These are phyloP conservation scores for Neurospora sp. DNA, from an alignment of 2,329 filamentous ascomycete genomes.

Conservation along the genomic window DNA sequence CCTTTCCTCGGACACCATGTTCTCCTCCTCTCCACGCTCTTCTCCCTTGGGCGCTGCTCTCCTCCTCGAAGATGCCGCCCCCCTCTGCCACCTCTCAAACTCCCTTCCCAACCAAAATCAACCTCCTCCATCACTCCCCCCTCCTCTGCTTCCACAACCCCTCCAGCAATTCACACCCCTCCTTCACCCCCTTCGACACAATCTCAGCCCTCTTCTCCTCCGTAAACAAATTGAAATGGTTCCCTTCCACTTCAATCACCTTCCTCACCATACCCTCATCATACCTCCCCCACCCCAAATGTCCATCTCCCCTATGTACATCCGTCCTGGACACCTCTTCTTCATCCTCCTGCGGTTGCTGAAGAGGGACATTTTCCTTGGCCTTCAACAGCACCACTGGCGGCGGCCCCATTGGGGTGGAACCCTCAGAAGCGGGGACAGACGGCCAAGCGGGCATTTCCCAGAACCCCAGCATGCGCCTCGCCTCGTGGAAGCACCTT, in stretches of 20 bases:
- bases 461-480: not conserved
- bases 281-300: constrained; percentile 42
- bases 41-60: not conserved
- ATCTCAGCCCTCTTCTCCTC: constrained; percentile 18
- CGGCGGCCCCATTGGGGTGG: constrained; percentile 22
- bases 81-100: not conserved
- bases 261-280: constrained; percentile 32
- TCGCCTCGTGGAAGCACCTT: constrained; percentile 33
- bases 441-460: not conserved
- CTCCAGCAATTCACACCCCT: constrained; percentile 21
- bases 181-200: constrained; percentile 18
- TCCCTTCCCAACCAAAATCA: not conserved
- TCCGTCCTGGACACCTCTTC: constrained; percentile 29
- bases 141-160: not conserved
- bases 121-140: not conserved
- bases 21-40: not conserved
- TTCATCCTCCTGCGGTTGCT: constrained; percentile 7
- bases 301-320: constrained; percentile 28
- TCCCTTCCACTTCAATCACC: constrained; percentile 39
- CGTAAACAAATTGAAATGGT: constrained; percentile 41
- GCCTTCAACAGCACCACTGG: constrained; percentile 37
- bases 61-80: not conserved
- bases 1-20: not conserved
- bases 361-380: constrained; percentile 27
- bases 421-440: not conserved